A percentile compares a stretch with the other conserved stretches of the same genome.
phyloP scores from a whole-genome alignment of 2,329 filamentous ascomycete species.

The Penicillium vulpinum region DNA sequence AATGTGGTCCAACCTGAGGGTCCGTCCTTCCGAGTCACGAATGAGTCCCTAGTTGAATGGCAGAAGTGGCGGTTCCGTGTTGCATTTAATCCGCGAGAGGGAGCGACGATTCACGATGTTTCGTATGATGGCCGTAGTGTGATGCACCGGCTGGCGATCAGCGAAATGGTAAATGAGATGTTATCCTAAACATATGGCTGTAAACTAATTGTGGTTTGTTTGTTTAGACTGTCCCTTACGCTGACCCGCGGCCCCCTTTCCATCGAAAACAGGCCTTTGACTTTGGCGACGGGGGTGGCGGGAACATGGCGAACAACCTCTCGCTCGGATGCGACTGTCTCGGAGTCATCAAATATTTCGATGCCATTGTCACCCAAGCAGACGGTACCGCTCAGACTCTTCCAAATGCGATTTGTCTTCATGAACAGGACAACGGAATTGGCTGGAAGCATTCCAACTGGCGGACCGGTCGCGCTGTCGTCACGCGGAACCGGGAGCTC shows the following conservation, averaged over 20 bases:
- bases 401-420: conserved; percentile 65
- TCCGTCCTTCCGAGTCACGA: conserved; percentile 58
- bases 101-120: conserved; percentile 69
- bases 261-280: conserved; percentile 72
- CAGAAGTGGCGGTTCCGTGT: conserved; percentile 71
- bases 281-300: conserved; percentile 68
- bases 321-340: conserved; percentile 50
- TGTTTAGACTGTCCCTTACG: conserved; percentile 58
- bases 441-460: conserved; percentile 71
- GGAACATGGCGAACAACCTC: conserved; percentile 69
- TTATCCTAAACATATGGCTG: not conserved
- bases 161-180: conserved; percentile 61
- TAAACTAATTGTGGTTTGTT: not conserved
- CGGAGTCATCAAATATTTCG: conserved; percentile 67
- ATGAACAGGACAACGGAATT: conserved; percentile 67
- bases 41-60: conserved; percentile 53
- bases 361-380: conserved; percentile 54
- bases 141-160: conserved; percentile 66
- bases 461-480: conserved; percentile 61
- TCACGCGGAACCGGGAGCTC: conserved; percentile 61
- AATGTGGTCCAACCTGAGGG: conserved; percentile 71
- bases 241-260: conserved; percentile 64
- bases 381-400: conserved; percentile 57
- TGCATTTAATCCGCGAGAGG: conserved; percentile 60
- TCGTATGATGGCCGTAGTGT: conserved; percentile 65